Evolutionary conservation across 2,329 filamentous ascomycete genomes (phyloP).

Genomic region (Epichloe sibirici): DNA sequence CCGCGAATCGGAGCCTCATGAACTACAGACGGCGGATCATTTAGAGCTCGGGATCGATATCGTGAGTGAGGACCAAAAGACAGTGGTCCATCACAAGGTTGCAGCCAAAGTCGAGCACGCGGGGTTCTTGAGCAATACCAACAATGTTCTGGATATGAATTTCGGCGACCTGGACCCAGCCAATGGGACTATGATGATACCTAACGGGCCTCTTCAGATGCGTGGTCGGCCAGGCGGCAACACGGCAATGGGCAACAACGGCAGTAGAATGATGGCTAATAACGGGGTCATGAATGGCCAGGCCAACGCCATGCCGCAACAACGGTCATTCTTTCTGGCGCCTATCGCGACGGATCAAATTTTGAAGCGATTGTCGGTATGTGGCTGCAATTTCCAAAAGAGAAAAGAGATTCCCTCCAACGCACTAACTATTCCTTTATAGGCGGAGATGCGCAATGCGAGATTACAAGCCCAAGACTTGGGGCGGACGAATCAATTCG

Average conservation of each 20-base stretch:
- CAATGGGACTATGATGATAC: constrained; percentile 60
- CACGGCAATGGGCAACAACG: constrained; percentile 48
- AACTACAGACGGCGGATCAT: constrained; percentile 81
- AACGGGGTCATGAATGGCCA: constrained; percentile 33
- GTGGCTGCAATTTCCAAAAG: constrained; percentile 5
- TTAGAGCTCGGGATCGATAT: constrained; percentile 96
- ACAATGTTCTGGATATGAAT: constrained; percentile 74
- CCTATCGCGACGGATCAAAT: constrained; percentile 91
- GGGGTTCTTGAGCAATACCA: constrained; percentile 63
- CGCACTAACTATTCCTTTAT: not conserved
- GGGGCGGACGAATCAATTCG: constrained; percentile 67
- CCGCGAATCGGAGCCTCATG: constrained; percentile 88
- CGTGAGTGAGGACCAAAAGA: constrained; percentile 96
- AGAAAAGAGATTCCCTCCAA: not conserved
- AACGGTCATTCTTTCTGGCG: constrained; percentile 74
- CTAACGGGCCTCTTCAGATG: constrained; percentile 55
- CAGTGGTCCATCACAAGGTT: constrained; percentile 96
- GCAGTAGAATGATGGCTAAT: constrained; percentile 46
- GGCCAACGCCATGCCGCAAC: constrained; percentile 52
- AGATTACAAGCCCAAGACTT: constrained; percentile 81
- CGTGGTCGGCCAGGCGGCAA: constrained; percentile 60
- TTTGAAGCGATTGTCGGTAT: constrained; percentile 48
- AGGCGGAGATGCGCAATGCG: constrained; percentile 81
- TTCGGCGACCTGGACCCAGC: constrained; percentile 85
- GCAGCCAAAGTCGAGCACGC: constrained; percentile 94